Percentiles rank a stretch among this genome's conserved stretches.
Evolutionary conservation across 2,329 filamentous ascomycete species (phyloP).

Genomic region (Penicillium sp.): DNA sequence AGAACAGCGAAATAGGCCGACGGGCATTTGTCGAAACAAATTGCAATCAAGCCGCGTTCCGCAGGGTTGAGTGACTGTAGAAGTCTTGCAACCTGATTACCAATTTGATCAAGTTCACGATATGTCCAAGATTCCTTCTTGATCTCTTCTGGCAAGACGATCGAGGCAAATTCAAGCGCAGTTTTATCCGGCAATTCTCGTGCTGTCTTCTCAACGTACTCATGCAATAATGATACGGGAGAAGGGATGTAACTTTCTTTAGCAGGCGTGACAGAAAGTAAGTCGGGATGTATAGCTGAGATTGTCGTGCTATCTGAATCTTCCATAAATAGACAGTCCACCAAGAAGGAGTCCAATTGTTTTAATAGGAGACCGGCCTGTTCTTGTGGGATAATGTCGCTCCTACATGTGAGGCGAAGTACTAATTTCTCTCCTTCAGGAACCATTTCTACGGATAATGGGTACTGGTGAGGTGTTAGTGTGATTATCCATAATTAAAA

Average conservation of each 20-base stretch:
- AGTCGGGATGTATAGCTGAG: conserved; percentile 22
- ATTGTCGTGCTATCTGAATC: conserved; percentile 39
- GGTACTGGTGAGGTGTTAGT: conserved; percentile 49
- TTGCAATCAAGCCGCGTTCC: conserved; percentile 63
- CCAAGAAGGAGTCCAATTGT: conserved; percentile 69
- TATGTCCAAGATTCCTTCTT: conserved; percentile 67
- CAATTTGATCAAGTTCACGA: conserved; percentile 63
- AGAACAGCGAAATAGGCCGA: conserved; percentile 80
- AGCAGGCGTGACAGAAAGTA: conserved; percentile 64
- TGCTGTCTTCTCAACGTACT: conserved; percentile 69
- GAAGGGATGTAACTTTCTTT: conserved; percentile 55
- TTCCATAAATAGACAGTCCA: conserved; percentile 53
- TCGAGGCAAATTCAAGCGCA: conserved; percentile 72
- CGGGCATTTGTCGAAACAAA: conserved; percentile 81
- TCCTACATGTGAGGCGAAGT: conserved; percentile 64
- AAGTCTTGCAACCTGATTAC: conserved; percentile 68
- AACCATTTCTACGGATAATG: conserved; percentile 75
- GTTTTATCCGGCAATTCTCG: conserved; percentile 51
- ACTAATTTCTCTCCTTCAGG: conserved; percentile 50
- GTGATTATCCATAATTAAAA: not conserved
- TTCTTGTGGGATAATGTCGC: conserved; percentile 60
- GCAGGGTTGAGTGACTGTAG: conserved; percentile 49
- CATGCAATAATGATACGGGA: conserved; percentile 62
- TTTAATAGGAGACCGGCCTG: conserved; percentile 65
- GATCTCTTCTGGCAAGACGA: conserved; percentile 46